Base-by-base conservation (phyloP, 2,329 filamentous ascomycete species). In the Verticillium zaregamsianum region DNA sequence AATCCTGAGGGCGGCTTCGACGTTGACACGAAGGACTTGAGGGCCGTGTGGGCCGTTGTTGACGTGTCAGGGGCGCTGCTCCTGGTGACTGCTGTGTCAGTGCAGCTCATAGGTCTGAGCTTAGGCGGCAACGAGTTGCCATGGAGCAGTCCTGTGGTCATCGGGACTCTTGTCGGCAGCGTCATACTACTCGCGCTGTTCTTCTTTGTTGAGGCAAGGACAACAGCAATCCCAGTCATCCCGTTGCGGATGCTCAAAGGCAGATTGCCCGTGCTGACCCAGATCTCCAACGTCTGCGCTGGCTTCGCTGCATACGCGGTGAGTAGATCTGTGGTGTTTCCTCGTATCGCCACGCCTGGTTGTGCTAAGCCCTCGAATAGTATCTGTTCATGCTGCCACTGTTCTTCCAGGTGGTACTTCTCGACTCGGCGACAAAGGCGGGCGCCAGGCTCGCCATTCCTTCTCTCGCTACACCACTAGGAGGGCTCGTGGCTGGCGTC, bases 301-400 rank as follows among this genome's bases (percentile, higher is more conserved):
- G 86, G 86, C 0, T 80, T 87, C 70, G 80, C 85, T 9, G 84
- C 84, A 1, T 89, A 89, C 70, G 85, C 84, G 17, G 86, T 88
- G 69, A 71, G 83, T 77, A 12, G 3, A n/a, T 4, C 5, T 20
- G 33, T 7, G 12, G 15, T 9, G 5, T 6, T 14, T n/a, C 14
- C 35, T n/a, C 17, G 33, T 28, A 3, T 35, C 25, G 6, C 32
- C 40, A 2, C 58, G 40, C 28, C 5, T 23, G 5, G 39, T 32
- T 1, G 5, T 11, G n/a, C 33, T 35, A 35, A 35, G 9, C 2
- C 14, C 9, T 12, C 14, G 6, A 28, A 5, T 54, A 83, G 80
- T 85, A 90, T 65, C 77, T 90, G 17, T 91, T 91, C 75, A 88
- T 89, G 68, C 80, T 89, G 0, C 89, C 89, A 0, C 76, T 91